Evolutionary conservation across 1,284 basidiomycete genomes (phyloP), one percentile per base, ranked within the genome.

Genomic region (Ganoderma sinense): DNA sequence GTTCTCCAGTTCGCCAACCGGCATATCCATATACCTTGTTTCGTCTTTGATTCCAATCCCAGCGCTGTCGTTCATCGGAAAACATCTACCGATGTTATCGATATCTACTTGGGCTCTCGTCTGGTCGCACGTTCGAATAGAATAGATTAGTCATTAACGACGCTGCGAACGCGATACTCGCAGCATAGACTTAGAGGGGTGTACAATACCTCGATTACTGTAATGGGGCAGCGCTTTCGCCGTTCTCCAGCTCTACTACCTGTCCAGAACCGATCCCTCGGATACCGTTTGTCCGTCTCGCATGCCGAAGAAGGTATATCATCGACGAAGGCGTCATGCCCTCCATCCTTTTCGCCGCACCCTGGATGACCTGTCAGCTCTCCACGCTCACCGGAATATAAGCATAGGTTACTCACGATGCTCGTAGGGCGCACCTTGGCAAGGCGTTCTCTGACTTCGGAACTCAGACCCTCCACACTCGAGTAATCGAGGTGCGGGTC

Each of bases 311-410:
- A 36, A 96, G 78, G 56, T 84, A 84, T 10, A 94, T 84, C 23
- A 93, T 82, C 0, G 89, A 88, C 0, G 90, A 85, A 2, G 94
- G 93, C 8, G 94, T 96, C 88, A 96, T 94, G 8, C 94, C 94
- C 75, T 96, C 94, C 89, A 96, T 94, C 41, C 94, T 84, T 78
- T 94, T 94, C 20, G 91, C 94, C 16, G 92, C 91, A 29, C 94
- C 94, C 94, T 95, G 55, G 16, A 33, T 16, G 7, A 36, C 62
- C 29, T n/a, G 62, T 71, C 51, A 66, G 61, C n/a, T 23, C 29
- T 23, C 39, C 16, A 7, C 33, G 39, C 39, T 63, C 36, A 45
- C 64, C 41, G 20, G 18, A 11, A 71, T 14, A 60, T 8, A 13
- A 41, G 20, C n/a, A 65, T 41, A 26, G 41, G 16, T 41, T 29